Evolutionary conservation across 345 rosid species (phyloP).

Genomic region (Corchorus olitorius): DNA sequence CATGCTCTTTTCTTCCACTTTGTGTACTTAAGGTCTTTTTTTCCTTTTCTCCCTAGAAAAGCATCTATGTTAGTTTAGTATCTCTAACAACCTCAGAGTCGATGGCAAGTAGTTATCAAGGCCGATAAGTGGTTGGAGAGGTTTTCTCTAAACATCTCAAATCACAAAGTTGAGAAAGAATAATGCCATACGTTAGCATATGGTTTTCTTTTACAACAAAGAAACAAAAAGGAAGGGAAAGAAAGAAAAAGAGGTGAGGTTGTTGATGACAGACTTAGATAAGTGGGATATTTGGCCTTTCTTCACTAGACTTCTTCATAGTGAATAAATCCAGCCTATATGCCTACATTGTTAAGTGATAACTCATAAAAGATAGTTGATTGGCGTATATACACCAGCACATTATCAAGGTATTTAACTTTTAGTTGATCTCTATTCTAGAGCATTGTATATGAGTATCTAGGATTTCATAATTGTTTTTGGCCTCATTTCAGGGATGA

Average conservation of each 20-base stretch:
- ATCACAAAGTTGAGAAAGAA: neutral
- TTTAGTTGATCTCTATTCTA: neutral
- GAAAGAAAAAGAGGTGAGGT: neutral
- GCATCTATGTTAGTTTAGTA: neutral
- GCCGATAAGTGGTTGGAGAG: neutral
- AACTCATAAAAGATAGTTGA: neutral
- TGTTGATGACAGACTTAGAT: neutral
- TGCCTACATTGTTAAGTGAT: neutral
- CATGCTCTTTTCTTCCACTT: neutral
- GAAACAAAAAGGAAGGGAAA: no score
- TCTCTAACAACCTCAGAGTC: neutral
- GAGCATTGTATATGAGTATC: neutral
- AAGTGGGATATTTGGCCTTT: neutral
- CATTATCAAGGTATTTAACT: neutral
- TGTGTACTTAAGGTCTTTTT: neutral
- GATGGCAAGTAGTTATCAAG: neutral
- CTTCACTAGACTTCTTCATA: neutral
- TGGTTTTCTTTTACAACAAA: neutral
- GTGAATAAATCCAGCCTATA: neutral
- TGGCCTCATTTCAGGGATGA: neutral
- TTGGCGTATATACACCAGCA: neutral
- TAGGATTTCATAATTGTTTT: neutral
- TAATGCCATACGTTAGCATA: neutral
- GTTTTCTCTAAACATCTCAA: conserved; percentile 16
- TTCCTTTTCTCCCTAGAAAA: neutral